Evolutionary conservation across 208 protist species (phyloP).

Genomic region (Wallacemonas rigidus): DNA sequence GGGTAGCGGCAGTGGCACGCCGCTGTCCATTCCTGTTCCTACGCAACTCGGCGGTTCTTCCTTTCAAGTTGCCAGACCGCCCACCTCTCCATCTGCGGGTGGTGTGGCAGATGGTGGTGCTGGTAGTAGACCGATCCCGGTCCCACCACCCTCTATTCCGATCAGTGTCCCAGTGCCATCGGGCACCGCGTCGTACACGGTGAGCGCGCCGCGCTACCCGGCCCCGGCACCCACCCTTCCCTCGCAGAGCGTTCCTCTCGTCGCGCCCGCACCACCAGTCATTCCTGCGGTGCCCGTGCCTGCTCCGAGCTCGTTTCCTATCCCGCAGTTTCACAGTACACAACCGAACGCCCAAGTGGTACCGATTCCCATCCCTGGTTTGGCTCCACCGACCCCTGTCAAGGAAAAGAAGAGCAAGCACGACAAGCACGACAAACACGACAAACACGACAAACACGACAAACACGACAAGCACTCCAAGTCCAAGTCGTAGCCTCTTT

Average conservation of each 20-base stretch:
- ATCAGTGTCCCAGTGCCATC: slow-evolving; percentile 33
- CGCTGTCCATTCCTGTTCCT: slow-evolving; percentile 47
- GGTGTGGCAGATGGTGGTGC: not conserved
- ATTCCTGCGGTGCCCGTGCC: slow-evolving; percentile 17
- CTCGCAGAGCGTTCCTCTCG: not conserved
- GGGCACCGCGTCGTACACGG: slow-evolving; percentile 27
- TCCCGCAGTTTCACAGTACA: slow-evolving; percentile 11
- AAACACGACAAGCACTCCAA: not conserved
- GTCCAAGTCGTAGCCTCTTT: not conserved
- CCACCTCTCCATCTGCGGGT: slow-evolving; percentile 2
- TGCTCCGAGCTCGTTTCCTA: slow-evolving; percentile 11
- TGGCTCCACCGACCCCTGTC: slow-evolving; percentile 4
- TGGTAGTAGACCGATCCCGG: not conserved
- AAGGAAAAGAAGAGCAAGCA: slow-evolving; percentile 25
- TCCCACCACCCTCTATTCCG: slow-evolving; percentile 19
- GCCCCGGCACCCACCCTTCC: not conserved
- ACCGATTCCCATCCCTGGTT: slow-evolving; percentile 12
- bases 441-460: slow-evolving; percentile 21
- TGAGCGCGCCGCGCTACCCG: not conserved
- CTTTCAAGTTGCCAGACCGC: slow-evolving; percentile 12
- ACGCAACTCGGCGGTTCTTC: slow-evolving; percentile 9
- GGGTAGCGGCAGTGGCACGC: slow-evolving; percentile 25
- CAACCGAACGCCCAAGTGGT: not conserved
- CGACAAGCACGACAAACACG: slow-evolving; percentile 22
- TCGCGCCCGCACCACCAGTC: slow-evolving; percentile 13